phyloP scores from a whole-genome alignment of 768 basidiomycete genomes.

The Leucocoprinus sp. region DNA sequence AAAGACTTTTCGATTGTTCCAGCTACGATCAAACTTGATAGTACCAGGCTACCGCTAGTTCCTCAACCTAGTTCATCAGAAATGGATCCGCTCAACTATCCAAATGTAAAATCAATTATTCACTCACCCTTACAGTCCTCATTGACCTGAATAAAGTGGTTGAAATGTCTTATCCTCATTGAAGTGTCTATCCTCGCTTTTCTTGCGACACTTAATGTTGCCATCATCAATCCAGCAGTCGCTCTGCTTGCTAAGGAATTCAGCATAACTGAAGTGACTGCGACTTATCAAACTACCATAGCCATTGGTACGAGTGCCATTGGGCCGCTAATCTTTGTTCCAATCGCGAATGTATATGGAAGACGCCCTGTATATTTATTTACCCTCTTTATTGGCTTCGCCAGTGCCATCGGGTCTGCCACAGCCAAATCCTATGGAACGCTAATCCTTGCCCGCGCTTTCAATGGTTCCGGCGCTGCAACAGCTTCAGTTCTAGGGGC shows the following conservation, averaged over 20 bases:
- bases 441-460: conserved; percentile 25
- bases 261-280: conserved; percentile 25
- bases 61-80: conserved; percentile 7
- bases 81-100: conserved; percentile 35
- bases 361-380: conserved; percentile 29
- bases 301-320: conserved; percentile 28
- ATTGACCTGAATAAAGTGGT: conserved; percentile 20
- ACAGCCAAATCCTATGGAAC: conserved; percentile 25
- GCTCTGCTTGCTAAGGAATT: conserved; percentile 30
- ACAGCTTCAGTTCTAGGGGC: conserved; percentile 30
- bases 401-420: conserved; percentile 26
- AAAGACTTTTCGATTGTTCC: not conserved
- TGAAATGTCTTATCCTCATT: conserved; percentile 25
- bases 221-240: conserved; percentile 31
- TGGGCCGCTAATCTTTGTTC: conserved; percentile 30
- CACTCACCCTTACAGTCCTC: not conserved
- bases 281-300: conserved; percentile 32
- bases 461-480: conserved; percentile 29
- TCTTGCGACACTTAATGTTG: conserved; percentile 29
- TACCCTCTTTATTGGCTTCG: conserved; percentile 27
- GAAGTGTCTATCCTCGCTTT: conserved; percentile 28
- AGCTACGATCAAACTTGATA: conserved; percentile 1
- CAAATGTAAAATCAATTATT: conserved; percentile 18
- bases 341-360: conserved; percentile 33
- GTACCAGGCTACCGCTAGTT: conserved; percentile 4